Evolutionary conservation across 2,329 filamentous ascomycete genomes (phyloP).

Genomic region (Penicillium hordei): DNA sequence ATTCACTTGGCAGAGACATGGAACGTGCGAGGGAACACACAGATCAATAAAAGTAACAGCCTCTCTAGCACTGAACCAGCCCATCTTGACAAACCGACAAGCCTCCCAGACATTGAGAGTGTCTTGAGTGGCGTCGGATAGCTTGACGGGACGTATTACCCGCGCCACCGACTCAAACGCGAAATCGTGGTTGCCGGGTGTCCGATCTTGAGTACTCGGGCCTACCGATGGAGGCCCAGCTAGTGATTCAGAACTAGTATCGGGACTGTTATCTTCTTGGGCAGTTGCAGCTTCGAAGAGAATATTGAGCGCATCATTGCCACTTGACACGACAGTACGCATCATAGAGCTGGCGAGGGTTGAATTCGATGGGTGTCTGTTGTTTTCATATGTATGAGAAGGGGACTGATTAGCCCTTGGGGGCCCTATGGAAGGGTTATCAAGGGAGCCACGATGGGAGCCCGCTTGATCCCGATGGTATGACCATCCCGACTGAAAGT

Average conservation of each 20-base stretch:
- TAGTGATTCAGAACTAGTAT: constrained; percentile 25
- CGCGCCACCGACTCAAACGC: constrained; percentile 23
- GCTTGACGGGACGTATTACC: constrained; percentile 27
- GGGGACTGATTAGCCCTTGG: constrained; percentile 5
- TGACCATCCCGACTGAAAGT: constrained; percentile 1
- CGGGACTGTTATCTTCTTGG: constrained; percentile 39
- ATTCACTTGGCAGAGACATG: not conserved
- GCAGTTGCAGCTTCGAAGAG: constrained; percentile 52
- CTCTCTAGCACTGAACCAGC: constrained; percentile 57
- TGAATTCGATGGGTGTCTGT: constrained; percentile 30
- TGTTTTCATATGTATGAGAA: constrained; percentile 16
- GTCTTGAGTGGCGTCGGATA: constrained; percentile 34
- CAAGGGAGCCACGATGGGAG: constrained; percentile 13
- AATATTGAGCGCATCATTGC: constrained; percentile 55
- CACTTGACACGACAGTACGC: constrained; percentile 52
- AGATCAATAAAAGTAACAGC: constrained; percentile 55
- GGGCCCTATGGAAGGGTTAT: not conserved
- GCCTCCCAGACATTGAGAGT: constrained; percentile 50
- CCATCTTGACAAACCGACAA: constrained; percentile 56
- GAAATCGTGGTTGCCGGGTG: constrained; percentile 18
- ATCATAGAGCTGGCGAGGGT: constrained; percentile 41
- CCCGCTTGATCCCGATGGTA: constrained; percentile 5
- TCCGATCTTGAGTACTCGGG: constrained; percentile 11
- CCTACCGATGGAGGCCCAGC: constrained; percentile 20
- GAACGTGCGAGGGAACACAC: constrained; percentile 26